Evolutionary conservation across 495 filamentous ascomycete species (phyloP).

Genomic region (Tricharina praecox): DNA sequence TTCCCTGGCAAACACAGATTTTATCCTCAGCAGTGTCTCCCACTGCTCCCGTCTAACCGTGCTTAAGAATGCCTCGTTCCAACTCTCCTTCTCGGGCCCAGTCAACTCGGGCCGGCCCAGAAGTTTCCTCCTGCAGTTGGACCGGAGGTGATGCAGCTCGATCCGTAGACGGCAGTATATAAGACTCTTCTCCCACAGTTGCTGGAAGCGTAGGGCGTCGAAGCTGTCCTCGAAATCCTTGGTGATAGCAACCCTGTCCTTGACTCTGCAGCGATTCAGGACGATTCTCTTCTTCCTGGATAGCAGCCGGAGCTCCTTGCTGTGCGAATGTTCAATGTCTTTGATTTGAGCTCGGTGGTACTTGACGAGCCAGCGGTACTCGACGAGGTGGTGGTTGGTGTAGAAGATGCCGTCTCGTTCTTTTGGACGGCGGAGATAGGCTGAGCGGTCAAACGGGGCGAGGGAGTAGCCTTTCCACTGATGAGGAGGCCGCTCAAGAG

Average conservation of each 20-base stretch:
- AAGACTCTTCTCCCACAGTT: constrained; percentile 6
- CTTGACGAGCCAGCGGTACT: constrained; percentile 5
- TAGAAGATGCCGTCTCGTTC: constrained; percentile 7
- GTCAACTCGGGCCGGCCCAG: neutral
- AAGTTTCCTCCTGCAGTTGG: constrained; percentile 1
- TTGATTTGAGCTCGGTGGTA: constrained; percentile 4
- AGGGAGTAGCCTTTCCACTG: constrained; percentile 5
- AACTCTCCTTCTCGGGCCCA: constrained; percentile 1
- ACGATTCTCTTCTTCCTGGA: neutral
- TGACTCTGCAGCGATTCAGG: neutral
- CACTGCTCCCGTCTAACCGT: constrained; percentile 3
- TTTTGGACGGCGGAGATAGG: constrained; percentile 2
- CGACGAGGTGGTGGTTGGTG: neutral
- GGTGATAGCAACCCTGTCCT: neutral
- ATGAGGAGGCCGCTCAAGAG: constrained; percentile 1
- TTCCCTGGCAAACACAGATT: constrained; percentile 1
- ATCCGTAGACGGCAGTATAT: constrained; percentile 1
- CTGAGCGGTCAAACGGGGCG: neutral
- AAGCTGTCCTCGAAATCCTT: constrained; percentile 1
- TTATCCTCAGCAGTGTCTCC: constrained; percentile 1
- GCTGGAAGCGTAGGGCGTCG: constrained; percentile 2
- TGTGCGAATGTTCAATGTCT: constrained; percentile 1
- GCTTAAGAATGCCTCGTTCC: constrained; percentile 6
- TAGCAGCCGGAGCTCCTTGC: constrained; percentile 2
- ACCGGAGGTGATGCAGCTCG: constrained; percentile 2